Conservation (phyloP, 345 rosid species). For the Nephelium lappaceum region DNA sequence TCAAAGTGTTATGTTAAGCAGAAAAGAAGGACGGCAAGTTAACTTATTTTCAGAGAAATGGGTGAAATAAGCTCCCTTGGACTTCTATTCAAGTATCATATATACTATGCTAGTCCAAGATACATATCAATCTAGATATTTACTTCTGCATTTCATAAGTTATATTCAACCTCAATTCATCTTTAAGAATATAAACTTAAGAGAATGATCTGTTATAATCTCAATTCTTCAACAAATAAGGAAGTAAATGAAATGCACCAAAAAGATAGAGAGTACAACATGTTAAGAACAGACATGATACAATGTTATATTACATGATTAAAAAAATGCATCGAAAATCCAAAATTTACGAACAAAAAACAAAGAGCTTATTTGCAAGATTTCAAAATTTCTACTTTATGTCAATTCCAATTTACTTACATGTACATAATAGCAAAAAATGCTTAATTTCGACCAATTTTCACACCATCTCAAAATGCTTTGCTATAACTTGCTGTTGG, state of each 20-base stretch:
- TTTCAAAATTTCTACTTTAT: background rate
- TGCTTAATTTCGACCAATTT: background rate
- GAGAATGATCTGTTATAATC: background rate
- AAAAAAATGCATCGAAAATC: background rate
- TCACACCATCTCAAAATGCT: background rate
- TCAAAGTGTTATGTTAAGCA: constrained; percentile 3
- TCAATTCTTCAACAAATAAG: background rate
- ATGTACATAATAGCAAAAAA: background rate
- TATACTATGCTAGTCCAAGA: background rate
- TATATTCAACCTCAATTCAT: background rate
- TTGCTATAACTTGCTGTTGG: background rate
- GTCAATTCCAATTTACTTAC: background rate
- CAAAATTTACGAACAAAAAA: background rate
- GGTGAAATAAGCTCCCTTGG: background rate
- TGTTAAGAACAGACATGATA: background rate
- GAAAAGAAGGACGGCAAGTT: constrained; percentile 5
- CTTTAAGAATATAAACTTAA: background rate
- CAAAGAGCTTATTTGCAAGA: background rate
- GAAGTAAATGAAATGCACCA: background rate
- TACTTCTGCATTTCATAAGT: background rate
- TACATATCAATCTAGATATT: background rate
- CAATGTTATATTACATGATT: background rate
- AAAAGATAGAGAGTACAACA: background rate
- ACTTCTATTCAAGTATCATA: background rate
- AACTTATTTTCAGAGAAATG: background rate